Evolutionary conservation across 2,329 filamentous ascomycete genomes (phyloP), one percentile per base, ranked within the genome.

Genomic region (Arthrobotrys iridis): DNA sequence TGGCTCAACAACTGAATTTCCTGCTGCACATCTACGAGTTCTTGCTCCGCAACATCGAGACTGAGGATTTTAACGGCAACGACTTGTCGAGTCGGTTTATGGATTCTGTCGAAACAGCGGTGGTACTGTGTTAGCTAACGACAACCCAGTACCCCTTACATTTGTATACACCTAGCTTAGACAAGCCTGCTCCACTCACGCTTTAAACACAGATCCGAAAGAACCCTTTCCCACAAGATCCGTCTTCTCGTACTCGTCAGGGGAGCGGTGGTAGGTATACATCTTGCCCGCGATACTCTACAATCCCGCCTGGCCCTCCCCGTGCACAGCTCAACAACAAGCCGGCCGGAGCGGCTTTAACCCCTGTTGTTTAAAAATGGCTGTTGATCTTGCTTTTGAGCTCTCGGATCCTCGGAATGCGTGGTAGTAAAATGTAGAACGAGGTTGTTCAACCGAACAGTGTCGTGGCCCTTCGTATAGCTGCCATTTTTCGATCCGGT

Each of bases 21-120:
- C 79, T 90, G 90, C 78, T 90, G 83, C 70, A 91, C 88, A 80
- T 92, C 89, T 77, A 87, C 87, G 80, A 89, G 91, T 0, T 89
- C 89, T 81, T 90, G 87, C 48, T 88, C 87, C 81, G 94, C 92
- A 79, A 91, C 90, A 79, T 95, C 92, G 50, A 94, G 91, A 80
- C 93, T 90, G 80, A 93, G 92, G 78, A 93, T 93, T 83, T 95
- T 93, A 80, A 93, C 87, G 15, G 91, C 90, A 22, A 93, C 90
- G 20, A 91, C 82, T 77, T 86, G 80, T 78, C 59, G 77, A n/a
- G 77, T 80, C 20, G 77, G 73, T 55, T 79, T 80, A 55, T 80
- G 78, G 40, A 79, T 65, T 24, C 79, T 79, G 67, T 41, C 1
- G 18, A 20, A 18, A 13, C 20, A 58, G 33, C 8, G 59, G 30